phyloP scores from a whole-genome alignment of 2,329 filamentous ascomycete genomes.

The Xylariaceae sp. region DNA sequence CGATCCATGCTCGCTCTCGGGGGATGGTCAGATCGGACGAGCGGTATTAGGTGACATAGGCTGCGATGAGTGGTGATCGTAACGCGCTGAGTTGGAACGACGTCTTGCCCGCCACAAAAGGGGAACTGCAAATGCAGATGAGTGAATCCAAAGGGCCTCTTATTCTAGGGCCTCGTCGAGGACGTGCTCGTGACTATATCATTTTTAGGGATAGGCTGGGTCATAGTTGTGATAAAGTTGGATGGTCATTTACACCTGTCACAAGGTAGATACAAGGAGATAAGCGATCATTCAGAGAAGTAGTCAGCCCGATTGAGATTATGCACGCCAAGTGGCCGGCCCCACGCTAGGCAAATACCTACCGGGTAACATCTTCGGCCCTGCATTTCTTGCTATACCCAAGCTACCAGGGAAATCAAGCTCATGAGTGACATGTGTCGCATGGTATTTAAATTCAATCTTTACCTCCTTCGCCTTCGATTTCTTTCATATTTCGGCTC shows the following conservation, averaged over 20 bases:
- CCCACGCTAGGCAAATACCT: constrained; percentile 4
- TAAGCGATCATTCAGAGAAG: constrained; percentile 14
- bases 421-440: too few species aligned
- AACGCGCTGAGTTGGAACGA: too few species aligned
- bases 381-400: not conserved
- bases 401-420: too few species aligned
- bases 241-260: constrained; percentile 21
- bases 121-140: not conserved
- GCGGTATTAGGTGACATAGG: not conserved
- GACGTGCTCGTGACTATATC: not conserved
- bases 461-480: too few species aligned
- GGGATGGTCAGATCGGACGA: constrained; percentile 1
- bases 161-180: not conserved
- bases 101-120: not conserved
- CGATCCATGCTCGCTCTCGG: constrained; percentile 44
- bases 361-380: not conserved
- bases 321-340: constrained; percentile 6
- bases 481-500: too few species aligned
- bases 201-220: not conserved
- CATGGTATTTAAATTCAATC: too few species aligned
- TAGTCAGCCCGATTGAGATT: constrained; percentile 7
- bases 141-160: not conserved
- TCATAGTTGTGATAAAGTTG: not conserved
- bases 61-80: not conserved
- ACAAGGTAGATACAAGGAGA: constrained; percentile 19